Percentiles rank a stretch among this genome's conserved stretches.
Conservation (phyloP, 345 rosid species). For the Turritis glabra region DNA sequence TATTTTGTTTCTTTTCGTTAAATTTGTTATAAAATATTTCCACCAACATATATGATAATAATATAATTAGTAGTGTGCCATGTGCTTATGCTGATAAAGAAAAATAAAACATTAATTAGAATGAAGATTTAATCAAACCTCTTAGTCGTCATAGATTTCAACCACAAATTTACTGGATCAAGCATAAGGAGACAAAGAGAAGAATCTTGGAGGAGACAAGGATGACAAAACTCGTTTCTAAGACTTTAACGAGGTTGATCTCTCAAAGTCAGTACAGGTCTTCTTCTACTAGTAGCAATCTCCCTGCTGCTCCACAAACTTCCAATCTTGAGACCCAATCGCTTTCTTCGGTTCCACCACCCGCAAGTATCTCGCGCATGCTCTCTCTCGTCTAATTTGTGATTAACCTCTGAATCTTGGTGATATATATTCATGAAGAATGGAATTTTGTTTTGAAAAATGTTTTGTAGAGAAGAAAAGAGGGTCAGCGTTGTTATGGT, state of each 20-base stretch:
- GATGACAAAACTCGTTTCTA: slow-evolving; percentile 40
- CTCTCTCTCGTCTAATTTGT: not conserved
- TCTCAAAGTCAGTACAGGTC: slow-evolving; percentile 7
- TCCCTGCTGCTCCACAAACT: slow-evolving; percentile 16
- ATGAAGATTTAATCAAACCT: not conserved
- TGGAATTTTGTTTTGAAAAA: not conserved
- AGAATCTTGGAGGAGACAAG: slow-evolving; percentile 1
- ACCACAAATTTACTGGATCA: not conserved
- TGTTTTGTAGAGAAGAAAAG: slow-evolving; percentile 35
- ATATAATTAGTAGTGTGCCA: not conserved
- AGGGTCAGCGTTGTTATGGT: slow-evolving; percentile 62
- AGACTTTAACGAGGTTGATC: slow-evolving; percentile 43
- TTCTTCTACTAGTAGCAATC: slow-evolving; percentile 7
- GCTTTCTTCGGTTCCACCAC: slow-evolving; percentile 26
- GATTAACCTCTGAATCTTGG: slow-evolving; percentile 1
- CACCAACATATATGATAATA: not conserved
- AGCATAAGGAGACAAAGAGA: not conserved
- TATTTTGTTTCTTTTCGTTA: not conserved
- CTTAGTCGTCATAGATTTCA: not conserved
- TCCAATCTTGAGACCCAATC: slow-evolving; percentile 36
- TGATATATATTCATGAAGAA: not conserved
- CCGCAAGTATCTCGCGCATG: slow-evolving; percentile 33
- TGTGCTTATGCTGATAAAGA: not conserved
- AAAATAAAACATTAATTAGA: not conserved
- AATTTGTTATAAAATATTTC: not conserved